Evolutionary conservation across 2,329 filamentous ascomycete species (phyloP).

Genomic region (Cercospora janseana): DNA sequence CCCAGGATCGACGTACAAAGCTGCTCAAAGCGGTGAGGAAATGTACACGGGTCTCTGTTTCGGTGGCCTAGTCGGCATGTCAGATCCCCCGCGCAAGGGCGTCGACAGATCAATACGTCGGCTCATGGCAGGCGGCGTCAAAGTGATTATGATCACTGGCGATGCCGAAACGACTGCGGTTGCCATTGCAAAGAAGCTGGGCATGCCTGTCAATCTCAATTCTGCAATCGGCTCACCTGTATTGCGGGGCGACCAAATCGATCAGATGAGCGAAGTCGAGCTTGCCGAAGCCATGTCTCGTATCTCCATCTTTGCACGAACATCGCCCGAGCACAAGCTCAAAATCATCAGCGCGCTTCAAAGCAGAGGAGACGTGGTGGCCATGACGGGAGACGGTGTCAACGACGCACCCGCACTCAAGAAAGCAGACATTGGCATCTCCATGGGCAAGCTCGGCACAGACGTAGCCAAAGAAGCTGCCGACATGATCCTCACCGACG

Average conservation of each 20-base stretch:
- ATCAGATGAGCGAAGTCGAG: conserved; percentile 82
- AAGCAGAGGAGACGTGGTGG: conserved; percentile 89
- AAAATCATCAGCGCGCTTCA: conserved; percentile 93
- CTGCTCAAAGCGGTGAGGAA: conserved; percentile 54
- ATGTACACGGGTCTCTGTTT: conserved; percentile 82
- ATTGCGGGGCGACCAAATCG: conserved; percentile 85
- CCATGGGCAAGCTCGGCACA: conserved; percentile 91
- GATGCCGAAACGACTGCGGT: conserved; percentile 93
- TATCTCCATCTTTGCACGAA: conserved; percentile 92
- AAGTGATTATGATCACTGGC: conserved; percentile 98
- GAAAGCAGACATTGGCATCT: conserved; percentile 95
- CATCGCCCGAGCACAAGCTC: conserved; percentile 95
- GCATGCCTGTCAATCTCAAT: conserved; percentile 75
- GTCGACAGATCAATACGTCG: conserved; percentile 86
- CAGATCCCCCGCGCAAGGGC: conserved; percentile 86
- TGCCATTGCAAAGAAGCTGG: conserved; percentile 90
- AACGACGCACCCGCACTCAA: conserved; percentile 97
- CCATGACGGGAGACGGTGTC: conserved; percentile 98
- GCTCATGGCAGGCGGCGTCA: conserved; percentile 89
- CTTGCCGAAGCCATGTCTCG: conserved; percentile 80
- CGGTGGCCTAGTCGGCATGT: conserved; percentile 93
- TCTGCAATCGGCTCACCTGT: conserved; percentile 65
- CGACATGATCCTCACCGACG: conserved; percentile 89
- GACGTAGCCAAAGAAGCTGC: conserved; percentile 95
- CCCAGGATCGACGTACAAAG: conserved; percentile 15